Evolutionary conservation across 305 asterid genomes (phyloP), one percentile per base, ranked within the genome.

Genomic region (Stenogyne calaminthoides): DNA sequence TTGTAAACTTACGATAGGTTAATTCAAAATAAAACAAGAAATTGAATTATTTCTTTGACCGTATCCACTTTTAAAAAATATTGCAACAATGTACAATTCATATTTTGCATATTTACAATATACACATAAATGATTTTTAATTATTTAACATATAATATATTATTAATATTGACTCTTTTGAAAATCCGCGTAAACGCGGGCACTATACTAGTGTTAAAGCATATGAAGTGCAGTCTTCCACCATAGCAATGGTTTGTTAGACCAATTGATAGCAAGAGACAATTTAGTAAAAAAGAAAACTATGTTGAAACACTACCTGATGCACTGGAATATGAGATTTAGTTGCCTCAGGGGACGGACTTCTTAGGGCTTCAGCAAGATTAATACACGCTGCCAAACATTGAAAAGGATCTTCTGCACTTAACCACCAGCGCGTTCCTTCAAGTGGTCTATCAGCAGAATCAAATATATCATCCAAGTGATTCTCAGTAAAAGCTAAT

Each of bases 321-420:
- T 95, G 98, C 55, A 95, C 91, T 22, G 99, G 99, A 78, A 89
- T 83, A 81, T 90, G 91, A 55, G 99, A 95, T 69, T 90, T 77
- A 44, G 84, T 80, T 46, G 85, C 63, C 85, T 90, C 98, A 5
- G 98, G 98, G 22, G 87, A 88, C 11, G 89, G 83, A 70, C 85
- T 86, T 84, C 92, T 90, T 82, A 92, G 76, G 42, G 98, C 98
- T 84, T 90, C 96, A 67, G 96, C 75, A 63, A 95, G 96, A 88
- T 89, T 88, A 70, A 90, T 81, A 76, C 98, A 90, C 12, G 78
- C 92, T 15, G 98, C 94, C 82, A 92, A 85, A 81, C 91, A 92
- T 90, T 95, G 99, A 76, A 92, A 90, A 16, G 99, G 97, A 77
- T 95, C 99, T 89, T 95, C 98, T 67, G 99, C 99, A 76, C 83